A percentile compares a stretch with the other conserved stretches of the same genome.
Conservation (phyloP, 2,329 filamentous ascomycete genomes). For the Exophiala bonariae region DNA sequence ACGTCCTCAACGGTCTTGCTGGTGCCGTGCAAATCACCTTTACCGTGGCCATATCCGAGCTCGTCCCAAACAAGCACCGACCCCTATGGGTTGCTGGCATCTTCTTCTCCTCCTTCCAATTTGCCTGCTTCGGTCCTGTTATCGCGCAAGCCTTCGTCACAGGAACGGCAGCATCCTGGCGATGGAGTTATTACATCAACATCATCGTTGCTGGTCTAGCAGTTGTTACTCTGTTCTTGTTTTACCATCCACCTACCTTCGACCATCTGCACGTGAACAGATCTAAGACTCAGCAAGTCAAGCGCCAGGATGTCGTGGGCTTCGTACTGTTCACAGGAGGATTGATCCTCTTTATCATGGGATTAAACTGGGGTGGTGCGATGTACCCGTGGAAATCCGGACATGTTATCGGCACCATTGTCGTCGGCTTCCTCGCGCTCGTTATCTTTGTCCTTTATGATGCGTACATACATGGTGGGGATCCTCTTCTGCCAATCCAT, state of each 20-base stretch:
- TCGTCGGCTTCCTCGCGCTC: constrained; percentile 38
- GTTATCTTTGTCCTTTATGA: constrained; percentile 39
- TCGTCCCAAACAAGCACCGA: constrained; percentile 41
- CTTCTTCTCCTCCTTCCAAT: constrained; percentile 36
- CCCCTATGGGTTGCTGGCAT: constrained; percentile 34
- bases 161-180: constrained; percentile 45
- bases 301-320: constrained; percentile 47
- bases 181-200: constrained; percentile 52
- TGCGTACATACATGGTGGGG: constrained; percentile 33
- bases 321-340: constrained; percentile 43
- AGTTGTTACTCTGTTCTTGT: constrained; percentile 42
- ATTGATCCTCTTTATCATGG: constrained; percentile 43
- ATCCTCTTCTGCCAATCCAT: constrained; percentile 43
- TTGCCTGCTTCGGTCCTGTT: constrained; percentile 40
- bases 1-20: constrained; percentile 38
- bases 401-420: constrained; percentile 36
- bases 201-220: constrained; percentile 44
- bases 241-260: constrained; percentile 51
- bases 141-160: constrained; percentile 47
- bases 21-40: constrained; percentile 40
- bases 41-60: constrained; percentile 38
- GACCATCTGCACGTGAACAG: constrained; percentile 39
- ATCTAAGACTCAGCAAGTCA: constrained; percentile 37
- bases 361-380: constrained; percentile 43
- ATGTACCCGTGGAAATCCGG: constrained; percentile 44